phyloP scores from a whole-genome alignment of 495 filamentous ascomycete genomes.

The Rostrohypoxylon terebratum region DNA sequence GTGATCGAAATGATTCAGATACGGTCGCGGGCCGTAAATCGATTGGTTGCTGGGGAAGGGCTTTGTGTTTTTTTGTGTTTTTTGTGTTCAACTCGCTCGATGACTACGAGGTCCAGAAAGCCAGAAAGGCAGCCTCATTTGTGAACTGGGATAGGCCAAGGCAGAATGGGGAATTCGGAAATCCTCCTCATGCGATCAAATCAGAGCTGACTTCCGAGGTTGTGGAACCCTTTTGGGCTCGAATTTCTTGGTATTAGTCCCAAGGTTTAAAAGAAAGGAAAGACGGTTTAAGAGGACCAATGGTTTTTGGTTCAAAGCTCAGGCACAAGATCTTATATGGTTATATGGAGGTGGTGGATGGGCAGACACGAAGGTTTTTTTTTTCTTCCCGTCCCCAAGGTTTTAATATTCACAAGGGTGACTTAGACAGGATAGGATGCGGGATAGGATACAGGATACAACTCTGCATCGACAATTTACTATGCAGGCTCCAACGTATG shows the following conservation, averaged over 20 bases:
- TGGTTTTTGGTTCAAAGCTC: conserved; percentile 8
- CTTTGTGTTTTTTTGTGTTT: conserved; percentile 9
- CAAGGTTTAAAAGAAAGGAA: conserved; percentile 23
- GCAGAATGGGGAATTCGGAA: background rate
- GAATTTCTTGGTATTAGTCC: conserved; percentile 19
- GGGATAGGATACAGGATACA: too few relatives aligned
- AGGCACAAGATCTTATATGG: conserved; percentile 5
- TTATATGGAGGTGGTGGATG: too few relatives aligned
- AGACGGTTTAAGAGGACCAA: conserved; percentile 12
- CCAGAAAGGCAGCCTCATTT: conserved; percentile 31
- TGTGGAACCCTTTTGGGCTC: conserved; percentile 40
- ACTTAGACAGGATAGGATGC: conserved; percentile 26
- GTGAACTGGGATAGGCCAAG: conserved; percentile 16
- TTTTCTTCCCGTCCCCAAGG: background rate
- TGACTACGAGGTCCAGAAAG: conserved; percentile 14
- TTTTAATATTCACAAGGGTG: background rate
- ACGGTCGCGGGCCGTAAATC: conserved; percentile 35
- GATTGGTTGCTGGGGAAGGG: conserved; percentile 27
- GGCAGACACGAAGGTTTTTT: background rate
- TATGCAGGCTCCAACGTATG: background rate
- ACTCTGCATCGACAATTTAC: conserved; percentile 12
- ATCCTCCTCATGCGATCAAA: conserved; percentile 29
- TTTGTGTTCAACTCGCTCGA: conserved; percentile 25
- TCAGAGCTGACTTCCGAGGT: background rate
- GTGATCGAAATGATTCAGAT: conserved; percentile 44